Evolutionary conservation across 139 green algal species (phyloP), one percentile per base, ranked within the genome.

Genomic region (Chlamydomonas schloesseri): DNA sequence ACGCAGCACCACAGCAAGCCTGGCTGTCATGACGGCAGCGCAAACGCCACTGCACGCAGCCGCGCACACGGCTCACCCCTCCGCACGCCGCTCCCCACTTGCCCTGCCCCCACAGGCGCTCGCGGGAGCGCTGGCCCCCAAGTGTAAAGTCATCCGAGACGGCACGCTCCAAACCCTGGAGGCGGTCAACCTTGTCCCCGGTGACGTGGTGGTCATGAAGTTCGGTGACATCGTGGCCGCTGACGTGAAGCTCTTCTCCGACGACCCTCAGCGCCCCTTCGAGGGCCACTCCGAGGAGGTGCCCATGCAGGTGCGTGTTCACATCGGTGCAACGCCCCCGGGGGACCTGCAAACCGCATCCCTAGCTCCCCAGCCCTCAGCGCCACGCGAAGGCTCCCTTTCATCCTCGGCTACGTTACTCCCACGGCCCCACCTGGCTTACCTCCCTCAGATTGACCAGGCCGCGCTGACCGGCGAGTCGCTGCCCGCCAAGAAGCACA

Each of bases 381-480:
- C n/a, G n/a, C n/a, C n/a, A n/a, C n/a, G n/a, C n/a, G n/a, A n/a
- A n/a, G n/a, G n/a, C n/a, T n/a, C n/a, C n/a, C n/a, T n/a, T n/a
- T n/a, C n/a, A n/a, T n/a, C n/a, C n/a, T n/a, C n/a, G n/a, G n/a
- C n/a, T n/a, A n/a, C n/a, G n/a, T n/a, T n/a, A n/a, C n/a, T n/a
- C n/a, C n/a, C n/a, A n/a, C n/a, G n/a, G n/a, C n/a, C n/a, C n/a
- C n/a, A n/a, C n/a, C n/a, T n/a, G n/a, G n/a, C 42, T 50, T 50
- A 5, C 42, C 42, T 13, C 8, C 42, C 81, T 20, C 91, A 96
- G 94, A 90, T 96, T 46, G 96, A 98, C 90, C 94, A 98, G 77
- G 93, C 95, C 31, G 95, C 96, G 17, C 87, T 98, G 47, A 98
- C 96, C 11, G 96, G 96, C n/a, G 96, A 98, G 90, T 97, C 94